Evolutionary conservation across 495 filamentous ascomycete genomes (phyloP), one percentile per base, ranked within the genome.

Genomic region (Penicillium paxilli): DNA sequence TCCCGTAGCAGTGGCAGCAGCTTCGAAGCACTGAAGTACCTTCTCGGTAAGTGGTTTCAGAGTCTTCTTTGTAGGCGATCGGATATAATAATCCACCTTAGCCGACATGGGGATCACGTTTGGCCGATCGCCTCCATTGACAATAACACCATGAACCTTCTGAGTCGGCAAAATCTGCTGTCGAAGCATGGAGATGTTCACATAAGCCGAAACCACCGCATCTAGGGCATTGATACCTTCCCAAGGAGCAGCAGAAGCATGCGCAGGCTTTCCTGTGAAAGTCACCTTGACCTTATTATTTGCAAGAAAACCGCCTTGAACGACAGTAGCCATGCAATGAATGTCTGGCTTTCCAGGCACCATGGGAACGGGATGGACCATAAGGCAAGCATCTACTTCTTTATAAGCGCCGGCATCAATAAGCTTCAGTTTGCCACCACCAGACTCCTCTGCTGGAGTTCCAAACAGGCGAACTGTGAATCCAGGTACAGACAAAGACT

Each of bases 171-270:
- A 49, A 37, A 82, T 83, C 62, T 88, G 85, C 64, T 88, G 84
- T 9, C 86, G 72, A 7, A 88, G 76, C 5, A 83, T 75, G 0
- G 80, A 81, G 10, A 87, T 67, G 38, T 78, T 78, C 44, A 84
- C 83, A 58, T 88, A 89, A 0, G 81, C 78, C 1, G 74, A 75
- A 4, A 87, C 76, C 3, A 87, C 71, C 0, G 84, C 86, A 57
- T 88, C 86, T 0, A 88, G 73, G 0, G 85, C 84, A 58, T 89
- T 89, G 54, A 87, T 74, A 0, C 84, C 84, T 17, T 80, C 70
- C 84, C 85, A 87, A 0, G 85, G 86, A n/a, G 73, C 75, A 3
- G 78, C 80, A 1, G 82, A 84, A 0, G 84, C 82, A 52, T 85
- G 81, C 3, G 81, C 70, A 5, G 79, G 72, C 24, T 75, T 72